Base-by-base conservation (phyloP, 192 early-diverging fungal genomes). In the Coemansia sp. region DNA sequence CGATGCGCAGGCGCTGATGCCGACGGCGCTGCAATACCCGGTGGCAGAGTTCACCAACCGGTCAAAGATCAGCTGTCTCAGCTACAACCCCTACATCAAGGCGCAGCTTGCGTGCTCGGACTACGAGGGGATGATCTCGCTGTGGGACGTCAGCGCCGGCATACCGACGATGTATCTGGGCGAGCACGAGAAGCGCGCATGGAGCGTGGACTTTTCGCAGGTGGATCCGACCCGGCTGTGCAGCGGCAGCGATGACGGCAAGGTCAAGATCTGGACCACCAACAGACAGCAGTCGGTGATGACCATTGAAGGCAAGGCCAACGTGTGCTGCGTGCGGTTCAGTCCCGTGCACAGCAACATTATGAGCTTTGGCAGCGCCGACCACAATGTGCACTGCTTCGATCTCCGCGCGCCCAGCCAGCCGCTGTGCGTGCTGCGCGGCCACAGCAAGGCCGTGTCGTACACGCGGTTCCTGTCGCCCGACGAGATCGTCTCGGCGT, bases 241-340 rank as follows among this genome's bases (percentile, higher is more conserved):
- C 48, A 93, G 91, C 70, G 94, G 93, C 38, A 94, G 97, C 76
- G 97, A 98, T 69, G 97, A 98, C 68, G 78, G 91, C 7, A 93
- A 91, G 63, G 97, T 95, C 55, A 94, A 94, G 75, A 88, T 98
- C 55, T 98, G 97, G 97, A 89, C 90, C 0, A 91, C 86, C 7
- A 94, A 85, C 53, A 85, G 89, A 38, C 77, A 84, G 11, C 60
- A 86, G 6, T 93, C 95, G 16, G 86, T 92, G 6, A 85, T 85
- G 61, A 96, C 93, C 1, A 89, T 98, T 51, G 90, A 93, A 66
- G 87, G 88, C 76, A 88, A 89, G 55, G 93, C 92, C 22, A 96
- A 95, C 77, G 88, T 96, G 16, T 97, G 94, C 77, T 95, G 94
- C 55, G 97, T 95, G 48, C 92, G 93, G 61, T 98, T 95, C 83